These are phyloP conservation scores for Diaporthe sp. DNA, from an alignment of 2,329 filamentous ascomycete genomes.

Conservation along the genomic window DNA sequence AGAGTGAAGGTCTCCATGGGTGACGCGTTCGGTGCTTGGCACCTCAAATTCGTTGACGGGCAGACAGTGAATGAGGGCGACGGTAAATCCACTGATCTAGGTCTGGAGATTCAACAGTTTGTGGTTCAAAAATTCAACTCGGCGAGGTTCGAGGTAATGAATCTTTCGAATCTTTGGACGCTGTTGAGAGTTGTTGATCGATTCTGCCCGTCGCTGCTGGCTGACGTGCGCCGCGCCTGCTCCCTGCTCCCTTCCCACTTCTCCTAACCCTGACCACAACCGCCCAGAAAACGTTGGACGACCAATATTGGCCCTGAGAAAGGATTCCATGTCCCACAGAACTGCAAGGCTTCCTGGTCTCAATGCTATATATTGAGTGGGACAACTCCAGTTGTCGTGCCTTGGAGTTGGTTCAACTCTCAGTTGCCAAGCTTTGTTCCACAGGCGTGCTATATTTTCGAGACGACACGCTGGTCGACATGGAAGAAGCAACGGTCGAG, in stretches of 20 bases:
- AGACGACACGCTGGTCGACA: no score
- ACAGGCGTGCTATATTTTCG: not conserved
- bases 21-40: no score
- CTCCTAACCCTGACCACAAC: constrained; percentile 9
- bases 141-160: not conserved
- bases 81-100: no score
- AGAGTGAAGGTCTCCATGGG: constrained; percentile 58
- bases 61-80: no score
- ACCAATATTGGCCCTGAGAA: not conserved
- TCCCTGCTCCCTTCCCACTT: no score
- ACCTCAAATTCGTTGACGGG: not conserved
- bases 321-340: no score
- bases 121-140: not conserved
- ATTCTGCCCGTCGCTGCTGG: not conserved
- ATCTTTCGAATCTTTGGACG: not conserved
- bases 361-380: no score
- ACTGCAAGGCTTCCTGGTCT: no score
- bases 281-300: not conserved
- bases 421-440: not conserved
- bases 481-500: no score
- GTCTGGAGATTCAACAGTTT: no score
- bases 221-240: not conserved
- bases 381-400: no score
- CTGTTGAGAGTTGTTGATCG: not conserved
- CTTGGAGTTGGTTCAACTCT: not conserved